Evolutionary conservation across 2,329 filamentous ascomycete genomes (phyloP), one percentile per base, ranked within the genome.

Genomic region (Venturia oleaginea): DNA sequence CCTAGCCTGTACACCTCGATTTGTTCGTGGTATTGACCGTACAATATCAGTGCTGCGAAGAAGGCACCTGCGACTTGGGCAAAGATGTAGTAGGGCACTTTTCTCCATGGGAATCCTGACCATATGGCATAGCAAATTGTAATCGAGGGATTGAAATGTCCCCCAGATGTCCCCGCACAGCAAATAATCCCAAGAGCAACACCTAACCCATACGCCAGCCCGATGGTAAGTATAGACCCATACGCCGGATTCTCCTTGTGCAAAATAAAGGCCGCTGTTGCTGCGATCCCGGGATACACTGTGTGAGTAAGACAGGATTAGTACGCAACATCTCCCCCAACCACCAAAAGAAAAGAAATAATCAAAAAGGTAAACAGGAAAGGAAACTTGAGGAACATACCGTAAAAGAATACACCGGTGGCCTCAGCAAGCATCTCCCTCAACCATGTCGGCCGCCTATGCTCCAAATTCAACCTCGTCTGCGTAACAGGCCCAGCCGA

Each of bases 131-230:
- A 75, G 67, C 72, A 75, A 64, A 78, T 71, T 4, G 75, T 76
- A 38, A 77, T 37, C 24, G 51, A 80, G 3, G 81, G 81, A 67
- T 83, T 83, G 69, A 84, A 83, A 67, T 84, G 82, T 0, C 80
- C 83, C 64, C 84, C 83, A 5, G 79, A 82, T 1, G 79, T 81
- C 1, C 81, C 73, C 10, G 76, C 83, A 67, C 81, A 84, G 48
- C 78, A 80, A 64, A 84, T 83, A 71, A 85, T 83, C 57, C 83
- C 83, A 67, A 84, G 83, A 15, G 82, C 80, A 68, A 85, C 84
- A 4, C 83, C 83, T 17, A 84, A 70, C 4, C 80, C 81, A 69
- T 83, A 85, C 2, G 81, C 81, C 71, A 77, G 80, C 22, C 82
- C 82, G 64, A 84, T 80, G 67, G 83, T 79, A 69, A 85, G 81